A percentile compares a stretch with the other conserved stretches of the same genome.
Conservation (phyloP, 2,329 filamentous ascomycete genomes). For the Nannizziopsis barbatae region DNA sequence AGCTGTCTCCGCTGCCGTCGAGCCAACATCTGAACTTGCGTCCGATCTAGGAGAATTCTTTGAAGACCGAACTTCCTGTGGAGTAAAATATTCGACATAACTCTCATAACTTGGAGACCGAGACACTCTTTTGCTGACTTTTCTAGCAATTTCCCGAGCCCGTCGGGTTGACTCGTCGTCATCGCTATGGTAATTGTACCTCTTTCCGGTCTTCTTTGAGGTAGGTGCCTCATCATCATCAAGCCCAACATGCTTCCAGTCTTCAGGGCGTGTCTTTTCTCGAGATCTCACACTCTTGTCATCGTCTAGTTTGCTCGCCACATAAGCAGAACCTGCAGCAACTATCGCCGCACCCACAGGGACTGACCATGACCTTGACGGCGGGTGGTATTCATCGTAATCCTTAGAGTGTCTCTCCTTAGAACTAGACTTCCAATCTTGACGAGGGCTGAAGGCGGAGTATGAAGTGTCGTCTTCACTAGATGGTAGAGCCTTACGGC, state of each 20-base stretch:
- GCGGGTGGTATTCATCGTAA: not conserved
- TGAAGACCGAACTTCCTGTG: constrained; percentile 32
- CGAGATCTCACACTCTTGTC: constrained; percentile 25
- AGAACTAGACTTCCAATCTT: constrained; percentile 1
- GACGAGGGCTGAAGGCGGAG: not conserved
- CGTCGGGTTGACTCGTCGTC: not conserved
- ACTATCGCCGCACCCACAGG: constrained; percentile 39
- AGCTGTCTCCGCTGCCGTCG: constrained; percentile 19
- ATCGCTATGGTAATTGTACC: not conserved
- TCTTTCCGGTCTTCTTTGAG: not conserved
- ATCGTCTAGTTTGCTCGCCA: constrained; percentile 22
- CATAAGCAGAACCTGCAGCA: constrained; percentile 30
- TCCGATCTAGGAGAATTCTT: constrained; percentile 21
- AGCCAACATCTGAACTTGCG: constrained; percentile 12
- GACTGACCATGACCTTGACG: not conserved
- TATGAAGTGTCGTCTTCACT: not conserved
- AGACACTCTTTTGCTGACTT: constrained; percentile 22
- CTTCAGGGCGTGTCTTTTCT: constrained; percentile 19
- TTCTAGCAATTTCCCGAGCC: constrained; percentile 20
- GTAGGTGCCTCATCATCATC: not conserved
- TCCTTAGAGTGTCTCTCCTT: constrained; percentile 9
- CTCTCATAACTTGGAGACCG: constrained; percentile 31
- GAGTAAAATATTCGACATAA: constrained; percentile 35
- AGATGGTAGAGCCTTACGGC: constrained; percentile 4
- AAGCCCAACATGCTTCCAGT: not conserved